Evolutionary conservation across 139 green algal genomes (phyloP), one percentile per base, ranked within the genome.

Genomic region (Chlorella sp.): DNA sequence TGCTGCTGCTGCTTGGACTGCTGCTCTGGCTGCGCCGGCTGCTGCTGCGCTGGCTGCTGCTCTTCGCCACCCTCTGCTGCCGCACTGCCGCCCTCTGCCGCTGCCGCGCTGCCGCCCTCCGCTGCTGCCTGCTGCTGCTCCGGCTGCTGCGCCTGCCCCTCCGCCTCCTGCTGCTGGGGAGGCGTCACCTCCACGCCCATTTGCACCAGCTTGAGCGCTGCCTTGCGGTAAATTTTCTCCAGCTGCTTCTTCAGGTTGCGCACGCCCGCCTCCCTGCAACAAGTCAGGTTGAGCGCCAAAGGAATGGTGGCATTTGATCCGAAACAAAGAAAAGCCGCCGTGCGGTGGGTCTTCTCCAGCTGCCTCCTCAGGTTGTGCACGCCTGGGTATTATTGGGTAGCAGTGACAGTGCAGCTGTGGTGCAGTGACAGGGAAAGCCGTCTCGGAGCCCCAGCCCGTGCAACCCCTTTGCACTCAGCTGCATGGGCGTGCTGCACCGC

Each of bases 341-440:
- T 86, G 38, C 81, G 70, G 89, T 98, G 98, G 0, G 98, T 91
- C 90, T 98, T 98, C 86, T 99, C 97, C 34, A 99, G 88, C 72
- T 97, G 92, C 86, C 99, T 99, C 89, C 98, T 98, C 68, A 99
- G 88, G 87, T 97, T 99, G 54, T 96, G 89, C 87, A 99, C 97
- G 24, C 97, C 97, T n/a, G n/a, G n/a, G n/a, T n/a, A n/a, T n/a
- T n/a, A n/a, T n/a, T n/a, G n/a, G n/a, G n/a, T n/a, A n/a, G n/a
- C n/a, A n/a, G n/a, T n/a, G n/a, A n/a, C n/a, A n/a, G n/a, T n/a
- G n/a, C n/a, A n/a, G n/a, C n/a, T 30, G 3, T 30, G 58, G 3
- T 6, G 58, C 58, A 24, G 22, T 32, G 58, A 65, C 14, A 6
- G 58, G 32, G 6, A 36, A 26, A 68, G 24, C 7, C 24, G 2